phyloP scores from a whole-genome alignment of 2,329 filamentous ascomycete genomes.

The Amauroascus niger region DNA sequence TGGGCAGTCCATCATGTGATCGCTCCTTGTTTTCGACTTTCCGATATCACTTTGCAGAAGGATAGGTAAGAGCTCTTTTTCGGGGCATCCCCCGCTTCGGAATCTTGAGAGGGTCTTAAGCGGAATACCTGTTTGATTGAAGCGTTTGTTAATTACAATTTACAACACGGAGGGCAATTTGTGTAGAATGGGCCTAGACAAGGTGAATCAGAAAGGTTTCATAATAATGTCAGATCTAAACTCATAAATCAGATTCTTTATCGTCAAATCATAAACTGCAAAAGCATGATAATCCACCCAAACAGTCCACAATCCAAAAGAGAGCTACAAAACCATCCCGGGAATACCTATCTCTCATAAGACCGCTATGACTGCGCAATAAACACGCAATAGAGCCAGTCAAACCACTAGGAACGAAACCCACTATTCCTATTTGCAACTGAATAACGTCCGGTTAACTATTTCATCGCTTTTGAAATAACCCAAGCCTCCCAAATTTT shows the following conservation, averaged over 20 bases:
- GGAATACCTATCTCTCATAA: background rate
- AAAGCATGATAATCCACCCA: background rate
- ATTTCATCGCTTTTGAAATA: conserved; percentile 20
- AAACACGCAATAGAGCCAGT: background rate
- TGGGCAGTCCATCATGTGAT: conserved; percentile 1
- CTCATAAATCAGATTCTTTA: background rate
- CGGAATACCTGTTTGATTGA: background rate
- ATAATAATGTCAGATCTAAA: background rate
- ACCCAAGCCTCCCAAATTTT: conserved; percentile 35
- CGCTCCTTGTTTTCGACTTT: too few relatives aligned
- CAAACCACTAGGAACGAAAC: background rate
- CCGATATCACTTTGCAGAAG: too few relatives aligned
- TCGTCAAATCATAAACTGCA: background rate
- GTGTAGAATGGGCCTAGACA: too few relatives aligned
- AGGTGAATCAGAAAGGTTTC: background rate
- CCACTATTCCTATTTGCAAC: background rate
- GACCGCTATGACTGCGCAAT: background rate
- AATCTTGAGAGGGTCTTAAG: too few relatives aligned
- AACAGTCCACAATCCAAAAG: background rate
- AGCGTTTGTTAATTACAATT: too few relatives aligned
- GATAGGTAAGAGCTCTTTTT: too few relatives aligned
- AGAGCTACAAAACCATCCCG: background rate
- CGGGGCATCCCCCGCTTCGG: too few relatives aligned
- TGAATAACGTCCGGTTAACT: background rate
- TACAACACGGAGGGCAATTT: too few relatives aligned